Evolutionary conservation across 345 rosid genomes (phyloP), one percentile per base, ranked within the genome.

Genomic region (Salix viminalis): DNA sequence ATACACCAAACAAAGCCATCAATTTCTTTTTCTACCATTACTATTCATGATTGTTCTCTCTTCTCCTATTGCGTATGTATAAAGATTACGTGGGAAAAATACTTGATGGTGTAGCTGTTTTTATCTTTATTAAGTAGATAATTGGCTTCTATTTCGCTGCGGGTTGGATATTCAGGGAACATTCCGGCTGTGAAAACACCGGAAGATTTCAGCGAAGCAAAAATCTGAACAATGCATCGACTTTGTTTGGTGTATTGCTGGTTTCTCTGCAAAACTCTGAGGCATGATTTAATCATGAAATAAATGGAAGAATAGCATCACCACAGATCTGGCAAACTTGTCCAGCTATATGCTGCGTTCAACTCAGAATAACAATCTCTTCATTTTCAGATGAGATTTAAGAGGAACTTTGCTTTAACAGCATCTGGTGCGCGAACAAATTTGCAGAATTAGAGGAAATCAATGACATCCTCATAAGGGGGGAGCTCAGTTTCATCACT

Each of bases 241-340:
- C 30, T 41, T 28, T 14, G n/a, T n/a, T 77, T 77, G 90, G 77
- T 90, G 97, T 76, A 92, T 97, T 72, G 97, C 94, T 52, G 99
- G 99, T 80, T 92, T 96, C 91, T 92, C 96, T 73, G 97, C 91
- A 90, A 96, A 96, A 82, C 92, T 93, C 99, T 96, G 88, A 79
- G 74, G 67, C 71, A 37, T 28, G 60, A 65, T 62, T 72, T 54
- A 73, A 70, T 61, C 72, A 70, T 74, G 30, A 74, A 78, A 58
- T 44, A 64, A 48, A 71, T 7, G 50, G 58, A 78, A 71, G 70
- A n/a, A 77, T 62, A 71, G 4, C 23, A 54, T 36, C 6, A 30
- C 37, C 37, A 36, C 37, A 4, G 37, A 36, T 36, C 6, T 36
- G 37, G 37, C 6, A 36, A 36, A 36, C 37, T 6, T 36, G 37